Base-by-base conservation (phyloP, 164 flowering plant species). In the Annona cherimola region DNA sequence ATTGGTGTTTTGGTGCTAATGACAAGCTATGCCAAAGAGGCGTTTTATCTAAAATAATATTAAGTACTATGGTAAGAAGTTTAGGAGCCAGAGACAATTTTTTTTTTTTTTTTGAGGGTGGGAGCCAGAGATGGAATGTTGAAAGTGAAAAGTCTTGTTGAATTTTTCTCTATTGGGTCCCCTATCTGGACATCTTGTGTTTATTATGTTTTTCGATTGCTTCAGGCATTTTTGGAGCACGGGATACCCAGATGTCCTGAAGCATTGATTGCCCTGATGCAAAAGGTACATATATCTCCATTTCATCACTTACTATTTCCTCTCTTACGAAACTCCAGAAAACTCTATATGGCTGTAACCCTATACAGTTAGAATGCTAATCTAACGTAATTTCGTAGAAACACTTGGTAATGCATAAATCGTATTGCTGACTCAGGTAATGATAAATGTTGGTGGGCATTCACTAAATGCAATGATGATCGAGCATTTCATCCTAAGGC, bases 401-500 rank as follows among this genome's bases (percentile, higher is more conserved):
- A 64, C 6, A 14, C 44, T 64, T 16, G 16, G 16, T 4, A 64
- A 64, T 64, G 44, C 67, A 9, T 64, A 2, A 14, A 61, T 0
- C 69, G 5, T 39, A 20, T 46, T 50, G 55, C 12, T 73, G 41
- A 46, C 20, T 61, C 90, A 93, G 98, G 98, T 89, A 78, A 85
- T 83, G 60, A 81, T 93, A 67, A 91, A 82, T 75, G 90, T 93
- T 0, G 87, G 92, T 18, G 95, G 95, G 26, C 89, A 90, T 73
- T 62, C 82, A 81, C 83, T 93, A 66, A 90, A 81, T 83, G 91
- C 95, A 72, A 83, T 90, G 75, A 84, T 89, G 8, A 93, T 91
- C 16, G 97, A 93, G 74, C 98, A 91, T 84, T 93, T 93, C 87
- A 91, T 93, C 76, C 82, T 93, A 74, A 86, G 98, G 76, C 77